Base-by-base conservation (phyloP, 2,329 filamentous ascomycete species). In the Fusarium dimerum region DNA sequence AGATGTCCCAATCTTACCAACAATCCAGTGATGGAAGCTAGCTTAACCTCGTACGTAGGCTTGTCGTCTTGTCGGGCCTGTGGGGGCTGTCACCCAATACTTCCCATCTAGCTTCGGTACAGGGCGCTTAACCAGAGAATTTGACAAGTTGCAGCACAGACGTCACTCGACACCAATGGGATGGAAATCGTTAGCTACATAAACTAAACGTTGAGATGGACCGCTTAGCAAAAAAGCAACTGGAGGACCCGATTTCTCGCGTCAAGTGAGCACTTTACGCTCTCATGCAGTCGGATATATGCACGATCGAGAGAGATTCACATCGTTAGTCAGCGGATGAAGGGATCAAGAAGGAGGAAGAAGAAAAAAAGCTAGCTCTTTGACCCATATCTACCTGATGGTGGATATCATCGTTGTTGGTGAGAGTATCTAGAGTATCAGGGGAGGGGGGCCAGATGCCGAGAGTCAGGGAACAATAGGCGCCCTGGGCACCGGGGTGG, bases 131-230 rank as follows among this genome's bases (percentile, higher is more conserved):
- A 45, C 39, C 46, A 44, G 48, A 50, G 54, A 45, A 49, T 52
- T 51, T 46, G 48, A 50, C 45, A 54, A 30, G 32, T 43, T 45
- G 47, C 32, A 46, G 52, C 43, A 54, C 54, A 49, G 53, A 63
- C 57, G 59, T 61, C 61, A 64, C 59, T 65, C 59, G 59, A 62
- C 59, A 46, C 62, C 62, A 54, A 44, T 32, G 49, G 57, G 51
- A 50, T 59, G 61, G 62, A 46, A 46, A 51, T 52, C 40, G 51
- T 51, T 55, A 55, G 54, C 49, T 46, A 45, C 45, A 54, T 52
- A 26, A 43, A 13, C 40, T 29, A 40, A 26, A 7, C 20, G 20
- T 26, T 26, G 20, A 26, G 20, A 26, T 26, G 5, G 32, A 36
- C 32, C 32, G 32, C 32, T 26, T 15, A 36, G 32, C 32, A 36